Evolutionary conservation across 257 asterid genomes (phyloP).

Genomic region (Petrea volubilis): DNA sequence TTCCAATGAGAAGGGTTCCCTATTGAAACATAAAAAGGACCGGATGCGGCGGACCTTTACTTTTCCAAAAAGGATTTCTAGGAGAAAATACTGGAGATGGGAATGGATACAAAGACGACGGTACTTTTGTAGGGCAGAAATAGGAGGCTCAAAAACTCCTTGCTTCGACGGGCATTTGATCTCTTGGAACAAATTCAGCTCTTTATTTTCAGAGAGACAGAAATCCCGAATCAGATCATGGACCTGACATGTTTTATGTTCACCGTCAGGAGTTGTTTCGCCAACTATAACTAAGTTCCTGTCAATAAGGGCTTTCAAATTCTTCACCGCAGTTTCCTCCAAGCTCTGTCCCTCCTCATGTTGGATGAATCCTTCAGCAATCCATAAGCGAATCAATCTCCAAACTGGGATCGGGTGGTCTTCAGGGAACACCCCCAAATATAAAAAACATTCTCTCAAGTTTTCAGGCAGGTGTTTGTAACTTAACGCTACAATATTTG

Average conservation of each 20-base stretch:
- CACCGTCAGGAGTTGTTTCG: slow-evolving; percentile 32
- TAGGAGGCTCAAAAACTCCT: slow-evolving; percentile 19
- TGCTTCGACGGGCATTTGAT: slow-evolving; percentile 26
- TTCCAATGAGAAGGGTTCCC: not conserved
- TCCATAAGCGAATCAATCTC: slow-evolving; percentile 46
- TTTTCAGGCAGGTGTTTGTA: slow-evolving; percentile 46
- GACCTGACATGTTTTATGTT: slow-evolving; percentile 45
- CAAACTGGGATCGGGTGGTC: slow-evolving; percentile 41
- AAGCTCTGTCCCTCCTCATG: slow-evolving; percentile 15
- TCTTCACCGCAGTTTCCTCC: slow-evolving; percentile 44
- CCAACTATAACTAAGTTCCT: slow-evolving; percentile 49
- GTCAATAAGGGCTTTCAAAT: slow-evolving; percentile 38
- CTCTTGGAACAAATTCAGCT: slow-evolving; percentile 42
- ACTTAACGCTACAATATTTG: slow-evolving; percentile 39
- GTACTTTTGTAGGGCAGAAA: slow-evolving; percentile 17
- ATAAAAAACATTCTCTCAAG: slow-evolving; percentile 51
- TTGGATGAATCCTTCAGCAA: slow-evolving; percentile 54
- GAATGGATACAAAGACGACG: slow-evolving; percentile 49
- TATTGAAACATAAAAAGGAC: slow-evolving; percentile 27
- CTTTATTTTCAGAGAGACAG: slow-evolving; percentile 41
- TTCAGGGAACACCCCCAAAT: slow-evolving; percentile 47
- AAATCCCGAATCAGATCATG: slow-evolving; percentile 55
- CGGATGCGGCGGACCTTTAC: slow-evolving; percentile 35
- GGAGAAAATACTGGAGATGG: too few species aligned
- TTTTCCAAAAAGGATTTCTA: slow-evolving; percentile 24